Percentiles rank a stretch among this genome's conserved stretches.
phyloP scores from a whole-genome alignment of 148 eudicot genomes.

The Arbutus unedo region DNA sequence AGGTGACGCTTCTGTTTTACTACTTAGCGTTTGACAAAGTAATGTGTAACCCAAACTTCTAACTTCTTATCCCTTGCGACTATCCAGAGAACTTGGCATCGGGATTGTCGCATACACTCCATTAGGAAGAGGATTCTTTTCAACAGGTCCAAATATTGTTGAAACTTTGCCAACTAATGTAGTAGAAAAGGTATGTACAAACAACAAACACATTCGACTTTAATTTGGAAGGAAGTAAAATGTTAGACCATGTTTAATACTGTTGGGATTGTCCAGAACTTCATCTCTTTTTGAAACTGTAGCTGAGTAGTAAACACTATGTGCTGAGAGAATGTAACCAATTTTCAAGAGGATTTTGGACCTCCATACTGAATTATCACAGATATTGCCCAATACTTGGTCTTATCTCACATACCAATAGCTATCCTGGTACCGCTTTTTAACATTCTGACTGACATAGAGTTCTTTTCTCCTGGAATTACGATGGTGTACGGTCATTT shows the following conservation, averaged over 20 bases:
- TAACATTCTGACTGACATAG: background rate
- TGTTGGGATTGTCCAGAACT: background rate
- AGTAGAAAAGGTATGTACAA: conserved; percentile 10
- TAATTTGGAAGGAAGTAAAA: too few species aligned
- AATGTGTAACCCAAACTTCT: background rate
- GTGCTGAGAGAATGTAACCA: background rate
- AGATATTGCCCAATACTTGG: background rate
- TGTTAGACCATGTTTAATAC: background rate
- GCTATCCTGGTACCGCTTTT: background rate
- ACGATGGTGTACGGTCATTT: background rate
- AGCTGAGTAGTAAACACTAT: background rate
- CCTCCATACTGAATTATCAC: background rate
- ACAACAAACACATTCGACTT: background rate
- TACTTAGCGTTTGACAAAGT: background rate
- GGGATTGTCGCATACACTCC: conserved; percentile 22
- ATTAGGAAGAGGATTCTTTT: conserved; percentile 20
- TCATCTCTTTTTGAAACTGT: background rate
- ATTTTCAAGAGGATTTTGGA: background rate
- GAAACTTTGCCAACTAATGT: conserved; percentile 7
- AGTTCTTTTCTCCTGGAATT: background rate
- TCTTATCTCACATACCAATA: background rate
- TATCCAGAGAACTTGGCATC: conserved; percentile 23
- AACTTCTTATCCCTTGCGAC: background rate
- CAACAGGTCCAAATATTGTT: conserved; percentile 1
- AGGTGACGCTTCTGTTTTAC: conserved; percentile 11